phyloP scores from a whole-genome alignment of 139 green algal genomes.

The Coelastrella sp. region DNA sequence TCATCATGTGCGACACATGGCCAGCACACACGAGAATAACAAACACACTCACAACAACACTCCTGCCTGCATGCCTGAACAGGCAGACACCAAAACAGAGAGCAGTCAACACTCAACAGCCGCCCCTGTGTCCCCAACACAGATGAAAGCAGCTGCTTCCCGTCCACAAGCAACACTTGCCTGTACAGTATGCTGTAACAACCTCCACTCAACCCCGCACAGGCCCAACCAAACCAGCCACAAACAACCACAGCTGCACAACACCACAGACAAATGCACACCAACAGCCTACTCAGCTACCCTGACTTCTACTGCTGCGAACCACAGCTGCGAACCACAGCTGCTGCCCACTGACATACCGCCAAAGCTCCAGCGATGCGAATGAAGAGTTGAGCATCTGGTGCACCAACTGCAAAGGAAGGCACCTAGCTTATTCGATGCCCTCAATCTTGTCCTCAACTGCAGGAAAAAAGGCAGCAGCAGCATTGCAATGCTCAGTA shows the following conservation, averaged over 20 bases:
- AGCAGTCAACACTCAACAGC: neutral
- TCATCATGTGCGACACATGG: conserved; percentile 33
- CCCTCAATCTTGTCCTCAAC: conserved; percentile 99
- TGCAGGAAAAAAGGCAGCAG: neutral
- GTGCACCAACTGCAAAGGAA: neutral
- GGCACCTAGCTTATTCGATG: conserved; percentile 80
- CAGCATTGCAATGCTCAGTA: neutral
- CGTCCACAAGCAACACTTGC: neutral
- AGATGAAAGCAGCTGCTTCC: neutral
- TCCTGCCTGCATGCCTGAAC: neutral
- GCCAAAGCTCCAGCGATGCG: neutral
- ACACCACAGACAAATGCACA: neutral
- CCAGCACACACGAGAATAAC: conserved; percentile 9
- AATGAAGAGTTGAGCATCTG: neutral
- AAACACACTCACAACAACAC: conserved; percentile 20
- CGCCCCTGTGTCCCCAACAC: neutral
- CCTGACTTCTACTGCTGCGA: neutral
- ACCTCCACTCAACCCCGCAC: neutral
- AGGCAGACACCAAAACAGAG: neutral
- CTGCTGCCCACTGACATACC: neutral
- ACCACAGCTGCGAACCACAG: neutral
- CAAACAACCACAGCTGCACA: neutral
- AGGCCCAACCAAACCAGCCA: neutral
- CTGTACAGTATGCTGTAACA: neutral
- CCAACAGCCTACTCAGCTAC: neutral